These are phyloP conservation scores for Tricladium varicosporioides DNA, from an alignment of 2,329 filamentous ascomycete species.

Conservation along the genomic window DNA sequence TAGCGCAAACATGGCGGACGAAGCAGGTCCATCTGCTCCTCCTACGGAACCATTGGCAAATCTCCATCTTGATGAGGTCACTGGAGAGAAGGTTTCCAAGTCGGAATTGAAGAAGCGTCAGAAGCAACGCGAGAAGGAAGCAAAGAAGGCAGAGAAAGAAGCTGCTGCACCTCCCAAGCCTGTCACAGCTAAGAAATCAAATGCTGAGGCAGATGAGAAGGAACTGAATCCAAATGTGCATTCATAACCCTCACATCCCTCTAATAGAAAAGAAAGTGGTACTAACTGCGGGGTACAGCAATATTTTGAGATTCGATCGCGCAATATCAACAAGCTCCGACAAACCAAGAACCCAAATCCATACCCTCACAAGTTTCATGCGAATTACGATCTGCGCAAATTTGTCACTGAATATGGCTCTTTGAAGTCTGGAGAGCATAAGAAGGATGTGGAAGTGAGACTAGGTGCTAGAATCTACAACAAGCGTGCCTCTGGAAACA, in stretches of 20 bases:
- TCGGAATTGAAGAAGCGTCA: slow-evolving; percentile 90
- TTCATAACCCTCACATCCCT: slow-evolving; percentile 19
- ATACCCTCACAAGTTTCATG: slow-evolving; percentile 92
- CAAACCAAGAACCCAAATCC: slow-evolving; percentile 73
- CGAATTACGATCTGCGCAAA: slow-evolving; percentile 77
- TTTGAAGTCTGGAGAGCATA: slow-evolving; percentile 84
- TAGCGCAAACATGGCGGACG: slow-evolving; percentile 33
- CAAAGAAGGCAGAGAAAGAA: slow-evolving; percentile 82
- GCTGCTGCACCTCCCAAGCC: slow-evolving; percentile 62
- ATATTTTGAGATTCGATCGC: slow-evolving; percentile 96
- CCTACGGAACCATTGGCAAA: slow-evolving; percentile 29
- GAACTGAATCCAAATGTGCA: slow-evolving; percentile 73
- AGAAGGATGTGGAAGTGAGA: slow-evolving; percentile 71
- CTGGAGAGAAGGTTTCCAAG: slow-evolving; percentile 84
- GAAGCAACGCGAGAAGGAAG: slow-evolving; percentile 85
- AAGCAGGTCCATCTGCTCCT: slow-evolving; percentile 20
- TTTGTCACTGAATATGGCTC: slow-evolving; percentile 76
- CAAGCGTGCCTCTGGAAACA: slow-evolving; percentile 76
- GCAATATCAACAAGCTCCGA: slow-evolving; percentile 73
- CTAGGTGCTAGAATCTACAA: slow-evolving; percentile 88
- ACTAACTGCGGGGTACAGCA: slow-evolving; percentile 47
- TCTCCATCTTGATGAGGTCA: slow-evolving; percentile 85
- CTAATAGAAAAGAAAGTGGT: neutral
- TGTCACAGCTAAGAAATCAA: slow-evolving; percentile 55
- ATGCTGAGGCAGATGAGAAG: slow-evolving; percentile 58